These are phyloP conservation scores for Torulaspora maleeae DNA, from an alignment of 805 yeast species.

Conservation along the genomic window DNA sequence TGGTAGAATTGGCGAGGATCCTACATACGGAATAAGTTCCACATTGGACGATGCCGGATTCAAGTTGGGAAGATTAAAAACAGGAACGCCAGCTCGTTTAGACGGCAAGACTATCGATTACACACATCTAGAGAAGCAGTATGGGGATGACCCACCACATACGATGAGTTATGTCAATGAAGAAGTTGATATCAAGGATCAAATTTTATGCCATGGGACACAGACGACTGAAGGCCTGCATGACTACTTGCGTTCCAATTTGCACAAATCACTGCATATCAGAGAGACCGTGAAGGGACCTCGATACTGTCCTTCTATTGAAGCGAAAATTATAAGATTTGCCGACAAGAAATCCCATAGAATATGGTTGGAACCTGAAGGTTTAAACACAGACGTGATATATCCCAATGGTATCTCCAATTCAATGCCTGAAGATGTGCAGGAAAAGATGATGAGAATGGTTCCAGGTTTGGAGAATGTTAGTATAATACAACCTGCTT, in stretches of 20 bases:
- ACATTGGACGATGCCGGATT: constrained; percentile 78
- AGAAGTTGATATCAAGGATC: constrained; percentile 53
- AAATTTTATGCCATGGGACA: constrained; percentile 71
- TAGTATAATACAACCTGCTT: constrained; percentile 88
- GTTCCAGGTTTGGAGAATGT: constrained; percentile 89
- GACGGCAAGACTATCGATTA: constrained; percentile 69
- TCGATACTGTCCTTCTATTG: constrained; percentile 94
- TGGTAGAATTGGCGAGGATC: constrained; percentile 89
- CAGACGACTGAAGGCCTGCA: constrained; percentile 73
- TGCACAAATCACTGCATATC: constrained; percentile 83
- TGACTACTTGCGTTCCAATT: constrained; percentile 58
- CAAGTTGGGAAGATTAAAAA: constrained; percentile 80
- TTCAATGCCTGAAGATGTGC: constrained; percentile 94
- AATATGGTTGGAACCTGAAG: constrained; percentile 97
- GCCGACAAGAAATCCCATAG: constrained; percentile 70
- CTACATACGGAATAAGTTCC: constrained; percentile 82
- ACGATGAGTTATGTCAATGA: constrained; percentile 88
- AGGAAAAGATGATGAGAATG: constrained; percentile 62
- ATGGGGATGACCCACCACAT: constrained; percentile 77
- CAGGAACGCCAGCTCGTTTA: constrained; percentile 95
- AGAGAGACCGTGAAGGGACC: constrained; percentile 95
- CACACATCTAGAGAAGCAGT: constrained; percentile 55
- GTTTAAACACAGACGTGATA: constrained; percentile 76
- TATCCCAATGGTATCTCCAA: constrained; percentile 96
- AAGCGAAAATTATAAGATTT: constrained; percentile 79